Evolutionary conservation across 768 basidiomycete genomes (phyloP).

Genomic region (Russula sp.): DNA sequence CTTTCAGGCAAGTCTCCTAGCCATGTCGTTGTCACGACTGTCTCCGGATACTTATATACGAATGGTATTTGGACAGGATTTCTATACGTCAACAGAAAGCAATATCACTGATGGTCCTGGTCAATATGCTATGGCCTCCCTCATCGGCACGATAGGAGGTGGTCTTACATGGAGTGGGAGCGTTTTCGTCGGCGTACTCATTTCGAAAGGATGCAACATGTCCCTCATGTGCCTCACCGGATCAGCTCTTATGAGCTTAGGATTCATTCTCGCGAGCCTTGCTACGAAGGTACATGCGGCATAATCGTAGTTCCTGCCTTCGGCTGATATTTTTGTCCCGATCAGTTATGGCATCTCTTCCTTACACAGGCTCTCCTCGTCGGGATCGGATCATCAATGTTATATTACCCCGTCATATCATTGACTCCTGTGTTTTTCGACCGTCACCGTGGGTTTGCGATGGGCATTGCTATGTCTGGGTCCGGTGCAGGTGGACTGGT

Average conservation of each 20-base stretch:
- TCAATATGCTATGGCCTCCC: conserved; percentile 43
- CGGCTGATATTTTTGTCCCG: not conserved
- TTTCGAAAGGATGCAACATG: conserved; percentile 38
- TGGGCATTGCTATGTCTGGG: conserved; percentile 45
- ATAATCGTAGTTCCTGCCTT: not conserved
- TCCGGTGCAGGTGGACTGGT: conserved; percentile 46
- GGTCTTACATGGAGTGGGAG: conserved; percentile 49
- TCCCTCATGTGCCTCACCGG: conserved; percentile 41
- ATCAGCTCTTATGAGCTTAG: conserved; percentile 43
- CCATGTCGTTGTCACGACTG: not conserved
- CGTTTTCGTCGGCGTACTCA: conserved; percentile 44
- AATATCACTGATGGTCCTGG: conserved; percentile 39
- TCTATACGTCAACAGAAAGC: conserved; percentile 42
- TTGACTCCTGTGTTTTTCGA: conserved; percentile 46
- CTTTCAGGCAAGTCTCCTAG: conserved; percentile 39
- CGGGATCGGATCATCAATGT: conserved; percentile 44
- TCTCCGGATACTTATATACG: not conserved
- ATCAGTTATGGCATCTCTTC: conserved; percentile 46
- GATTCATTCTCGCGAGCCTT: conserved; percentile 43
- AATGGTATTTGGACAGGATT: conserved; percentile 37
- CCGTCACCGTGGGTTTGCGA: conserved; percentile 45
- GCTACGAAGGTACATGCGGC: conserved; percentile 35
- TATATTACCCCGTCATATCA: conserved; percentile 46
- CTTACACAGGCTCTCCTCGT: conserved; percentile 45
- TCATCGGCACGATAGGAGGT: conserved; percentile 45